Percentiles rank a stretch among this genome's conserved stretches.
phyloP scores from a whole-genome alignment of 169 alveolate genomes.

The Eimeria maxima region DNA sequence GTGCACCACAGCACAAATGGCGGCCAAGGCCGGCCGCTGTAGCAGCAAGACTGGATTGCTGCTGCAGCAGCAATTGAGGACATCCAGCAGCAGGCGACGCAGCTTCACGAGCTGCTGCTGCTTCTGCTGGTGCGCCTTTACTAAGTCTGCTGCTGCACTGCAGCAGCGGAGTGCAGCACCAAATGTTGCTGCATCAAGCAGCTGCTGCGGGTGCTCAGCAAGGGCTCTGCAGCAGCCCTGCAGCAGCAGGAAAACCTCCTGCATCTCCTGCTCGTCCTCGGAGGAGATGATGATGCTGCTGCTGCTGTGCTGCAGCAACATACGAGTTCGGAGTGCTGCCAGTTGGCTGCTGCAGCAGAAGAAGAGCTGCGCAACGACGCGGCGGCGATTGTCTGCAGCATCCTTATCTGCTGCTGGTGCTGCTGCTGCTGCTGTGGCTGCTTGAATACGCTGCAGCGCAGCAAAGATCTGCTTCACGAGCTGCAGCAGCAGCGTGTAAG shows the following conservation, averaged over 20 bases:
- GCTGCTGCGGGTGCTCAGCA: not conserved
- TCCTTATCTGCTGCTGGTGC: too few species aligned
- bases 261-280: conserved; percentile 35
- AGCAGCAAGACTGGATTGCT: conserved; percentile 9
- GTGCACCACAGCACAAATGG: conserved; percentile 6
- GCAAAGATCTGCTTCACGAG: too few species aligned
- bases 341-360: conserved; percentile 30
- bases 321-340: not conserved
- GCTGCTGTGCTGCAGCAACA: not conserved
- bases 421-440: too few species aligned
- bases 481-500: too few species aligned
- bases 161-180: conserved; percentile 59
- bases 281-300: conserved; percentile 20
- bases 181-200: conserved; percentile 27
- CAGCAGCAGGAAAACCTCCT: conserved; percentile 1
- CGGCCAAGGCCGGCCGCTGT: conserved; percentile 6
- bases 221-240: not conserved
- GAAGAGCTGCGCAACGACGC: conserved; percentile 16
- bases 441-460: too few species aligned
- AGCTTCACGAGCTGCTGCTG: conserved; percentile 22
- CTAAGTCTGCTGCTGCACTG: conserved; percentile 19
- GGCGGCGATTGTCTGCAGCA: conserved; percentile 23
- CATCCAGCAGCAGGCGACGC: conserved; percentile 22
- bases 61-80: conserved; percentile 51
- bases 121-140: not conserved